phyloP scores from a whole-genome alignment of 495 filamentous ascomycete genomes.

The Aspergillus wentii region DNA sequence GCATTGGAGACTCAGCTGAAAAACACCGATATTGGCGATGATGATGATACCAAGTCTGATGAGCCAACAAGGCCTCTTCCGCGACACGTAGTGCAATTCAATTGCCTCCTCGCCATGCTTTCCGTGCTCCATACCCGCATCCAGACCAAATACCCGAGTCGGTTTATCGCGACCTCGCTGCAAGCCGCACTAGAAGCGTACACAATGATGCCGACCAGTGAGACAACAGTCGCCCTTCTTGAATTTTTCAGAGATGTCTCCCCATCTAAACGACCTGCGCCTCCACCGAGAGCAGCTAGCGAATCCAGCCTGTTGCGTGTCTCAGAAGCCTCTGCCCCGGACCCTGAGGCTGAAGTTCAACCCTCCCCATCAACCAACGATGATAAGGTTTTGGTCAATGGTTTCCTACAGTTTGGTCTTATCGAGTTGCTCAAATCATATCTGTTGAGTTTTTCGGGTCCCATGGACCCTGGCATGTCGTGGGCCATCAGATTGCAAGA shows the following conservation, averaged over 20 bases:
- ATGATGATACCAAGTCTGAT: conserved; percentile 2
- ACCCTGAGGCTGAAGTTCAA: conserved; percentile 69
- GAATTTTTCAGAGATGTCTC: conserved; percentile 72
- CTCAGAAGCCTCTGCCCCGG: conserved; percentile 57
- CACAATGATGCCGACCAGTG: conserved; percentile 47
- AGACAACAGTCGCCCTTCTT: conserved; percentile 68
- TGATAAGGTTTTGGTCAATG: conserved; percentile 53
- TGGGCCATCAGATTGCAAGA: conserved; percentile 76
- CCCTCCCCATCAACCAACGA: conserved; percentile 47
- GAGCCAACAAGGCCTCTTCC: conserved; percentile 14
- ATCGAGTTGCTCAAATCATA: conserved; percentile 83
- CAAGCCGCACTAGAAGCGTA: conserved; percentile 71
- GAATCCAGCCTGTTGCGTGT: conserved; percentile 35
- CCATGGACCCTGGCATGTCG: conserved; percentile 60
- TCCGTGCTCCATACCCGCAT: conserved; percentile 82
- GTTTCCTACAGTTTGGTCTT: conserved; percentile 78
- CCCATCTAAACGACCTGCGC: conserved; percentile 64
- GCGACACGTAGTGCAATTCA: conserved; percentile 54
- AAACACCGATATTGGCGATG: conserved; percentile 1
- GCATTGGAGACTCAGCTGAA: conserved; percentile 1
- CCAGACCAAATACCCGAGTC: conserved; percentile 83
- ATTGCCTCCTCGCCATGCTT: conserved; percentile 72
- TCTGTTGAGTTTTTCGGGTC: conserved; percentile 50
- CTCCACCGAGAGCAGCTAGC: conserved; percentile 65
- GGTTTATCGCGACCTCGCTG: conserved; percentile 87